Base-by-base conservation (phyloP, 2,329 filamentous ascomycete species). In the Fusarium nodosum region DNA sequence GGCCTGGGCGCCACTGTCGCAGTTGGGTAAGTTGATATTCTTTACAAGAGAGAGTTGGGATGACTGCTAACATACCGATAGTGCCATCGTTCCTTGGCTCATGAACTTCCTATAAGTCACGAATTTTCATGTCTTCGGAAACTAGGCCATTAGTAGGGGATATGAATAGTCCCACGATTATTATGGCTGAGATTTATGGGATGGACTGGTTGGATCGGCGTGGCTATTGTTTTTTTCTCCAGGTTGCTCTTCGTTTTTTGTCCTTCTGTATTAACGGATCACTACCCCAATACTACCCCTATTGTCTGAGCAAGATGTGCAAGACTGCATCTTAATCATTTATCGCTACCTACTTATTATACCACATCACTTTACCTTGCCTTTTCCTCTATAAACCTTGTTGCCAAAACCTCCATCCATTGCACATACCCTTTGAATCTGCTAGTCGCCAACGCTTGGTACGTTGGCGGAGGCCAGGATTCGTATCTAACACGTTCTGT, bases 1-100 rank as follows among this genome's bases (percentile, higher is more conserved):
- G 95, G 96, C 61, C 88, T 98, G 55, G 93, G 91, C 67, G 93
- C 93, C 60, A 96, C 93, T 47, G 86, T 97, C 78, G 93, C 93
- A 60, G 87, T 97, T 79, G 94, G 94, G 96, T 98, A 88, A 83
- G 94, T 91, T 26, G 11, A 59, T 13, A 38, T 18, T 2, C 18
- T 10, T 47, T 12, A 12, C 5, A 5, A 15, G 7, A 18, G 11
- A 18, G 11, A 26, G 22, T 30, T 15, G 16, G 26, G 10, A 38
- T 10, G 2, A 34, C 10, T 50, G 51, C 70, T 77, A 73, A 74
- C 68, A 13, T 47, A 22, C 24, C 31, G 3, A 41, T 59, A 83
- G 81, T 62, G 84, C 84, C 33, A 75, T 86, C 54, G 83, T 85
- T 60, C 84, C 84, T 36, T 86, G 84, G 77, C 80, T 86, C 65